phyloP scores from a whole-genome alignment of 345 rosid genomes.

The Citrus australasica region DNA sequence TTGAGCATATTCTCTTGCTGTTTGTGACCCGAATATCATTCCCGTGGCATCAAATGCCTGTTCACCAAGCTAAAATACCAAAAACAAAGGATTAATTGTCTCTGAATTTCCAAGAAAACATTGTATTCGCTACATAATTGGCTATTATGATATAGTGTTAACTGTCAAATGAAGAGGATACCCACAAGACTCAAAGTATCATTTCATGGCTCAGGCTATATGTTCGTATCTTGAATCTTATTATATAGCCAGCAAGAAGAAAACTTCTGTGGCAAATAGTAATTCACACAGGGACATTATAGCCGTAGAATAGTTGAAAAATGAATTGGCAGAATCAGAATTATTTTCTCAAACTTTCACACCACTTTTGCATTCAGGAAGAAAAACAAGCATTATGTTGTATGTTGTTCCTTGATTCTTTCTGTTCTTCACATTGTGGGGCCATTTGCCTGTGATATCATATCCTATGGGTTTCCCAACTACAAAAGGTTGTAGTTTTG shows the following conservation, averaged over 20 bases:
- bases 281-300: neutral
- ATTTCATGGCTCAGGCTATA: too few relatives aligned
- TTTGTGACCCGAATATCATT: slow-evolving; percentile 59
- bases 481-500: neutral
- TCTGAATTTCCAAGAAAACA: neutral
- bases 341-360: neutral
- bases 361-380: neutral
- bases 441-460: neutral
- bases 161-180: neutral
- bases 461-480: neutral
- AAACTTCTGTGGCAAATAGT: neutral
- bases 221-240: neutral
- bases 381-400: neutral
- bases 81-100: neutral
- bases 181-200: too few relatives aligned
- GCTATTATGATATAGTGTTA: neutral
- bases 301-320: neutral
- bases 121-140: neutral
- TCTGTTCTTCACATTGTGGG: neutral
- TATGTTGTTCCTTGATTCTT: neutral
- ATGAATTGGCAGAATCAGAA: neutral
- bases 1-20: slow-evolving; percentile 49
- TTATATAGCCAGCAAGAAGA: neutral
- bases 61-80: slow-evolving; percentile 40
- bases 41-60: slow-evolving; percentile 55